A percentile compares a stretch with the other conserved stretches of the same genome.
These are phyloP conservation scores for Cynanchum wilfordii DNA, from an alignment of 257 asterid species.

Conservation along the genomic window DNA sequence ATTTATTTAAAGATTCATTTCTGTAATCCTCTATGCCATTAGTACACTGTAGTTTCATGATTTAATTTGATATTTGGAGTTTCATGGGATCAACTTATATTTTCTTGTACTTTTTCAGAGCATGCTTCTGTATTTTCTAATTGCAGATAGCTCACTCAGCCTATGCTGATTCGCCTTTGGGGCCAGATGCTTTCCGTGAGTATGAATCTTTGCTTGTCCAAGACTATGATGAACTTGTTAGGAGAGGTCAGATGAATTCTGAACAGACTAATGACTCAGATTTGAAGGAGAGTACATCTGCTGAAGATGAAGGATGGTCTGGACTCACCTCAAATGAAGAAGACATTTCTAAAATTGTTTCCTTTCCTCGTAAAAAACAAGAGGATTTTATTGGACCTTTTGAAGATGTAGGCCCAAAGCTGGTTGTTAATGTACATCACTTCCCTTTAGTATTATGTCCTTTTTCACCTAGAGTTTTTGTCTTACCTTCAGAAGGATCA, in stretches of 20 bases:
- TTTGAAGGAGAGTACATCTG: constrained; percentile 26
- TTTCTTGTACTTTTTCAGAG: background rate
- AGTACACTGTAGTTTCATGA: background rate
- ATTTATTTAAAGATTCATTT: background rate
- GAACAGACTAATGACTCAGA: constrained; percentile 26
- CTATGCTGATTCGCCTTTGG: constrained; percentile 95
- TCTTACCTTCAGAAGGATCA: constrained; percentile 97
- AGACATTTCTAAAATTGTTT: constrained; percentile 33
- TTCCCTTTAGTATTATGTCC: constrained; percentile 88
- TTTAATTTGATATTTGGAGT: background rate
- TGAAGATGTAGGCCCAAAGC: constrained; percentile 48
- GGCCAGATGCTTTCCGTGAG: constrained; percentile 92
- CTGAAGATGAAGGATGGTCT: constrained; percentile 79
- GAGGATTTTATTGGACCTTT: constrained; percentile 35
- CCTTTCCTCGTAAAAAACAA: constrained; percentile 34
- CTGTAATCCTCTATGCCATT: constrained; percentile 2
- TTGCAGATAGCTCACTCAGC: constrained; percentile 83
- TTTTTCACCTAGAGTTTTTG: constrained; percentile 82
- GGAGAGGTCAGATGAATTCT: constrained; percentile 37
- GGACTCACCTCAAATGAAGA: constrained; percentile 51
- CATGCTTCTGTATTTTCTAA: constrained; percentile 17
- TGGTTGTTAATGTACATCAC: constrained; percentile 74
- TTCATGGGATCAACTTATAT: background rate
- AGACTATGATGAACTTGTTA: constrained; percentile 84
- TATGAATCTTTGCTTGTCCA: constrained; percentile 80